These are phyloP conservation scores for Magnaporthiopsis incrustans DNA, from an alignment of 2,329 filamentous ascomycete species.

Conservation along the genomic window DNA sequence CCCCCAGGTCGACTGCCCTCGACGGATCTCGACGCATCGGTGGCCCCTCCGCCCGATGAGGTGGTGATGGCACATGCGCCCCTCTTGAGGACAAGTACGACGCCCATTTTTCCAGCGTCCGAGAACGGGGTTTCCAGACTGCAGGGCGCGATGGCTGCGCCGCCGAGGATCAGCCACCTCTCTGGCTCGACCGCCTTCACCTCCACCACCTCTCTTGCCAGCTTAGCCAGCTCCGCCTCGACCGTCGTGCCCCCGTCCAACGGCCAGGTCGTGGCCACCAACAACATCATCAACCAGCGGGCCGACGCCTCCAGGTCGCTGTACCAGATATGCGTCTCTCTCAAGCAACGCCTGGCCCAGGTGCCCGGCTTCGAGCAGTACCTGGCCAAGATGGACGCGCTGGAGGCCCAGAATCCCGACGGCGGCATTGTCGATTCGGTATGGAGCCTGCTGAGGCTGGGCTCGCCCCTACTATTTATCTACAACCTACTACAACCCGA, in stretches of 20 bases:
- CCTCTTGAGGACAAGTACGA: constrained; percentile 50
- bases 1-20: not conserved
- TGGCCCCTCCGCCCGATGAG: constrained; percentile 28
- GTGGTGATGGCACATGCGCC: constrained; percentile 52
- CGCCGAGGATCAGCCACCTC: constrained; percentile 49
- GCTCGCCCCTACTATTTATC: constrained; percentile 76
- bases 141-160: constrained; percentile 40
- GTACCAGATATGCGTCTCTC: constrained; percentile 86
- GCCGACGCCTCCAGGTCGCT: constrained; percentile 86
- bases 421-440: constrained; percentile 82
- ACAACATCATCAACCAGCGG: constrained; percentile 96
- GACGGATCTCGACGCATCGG: not conserved
- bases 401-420: constrained; percentile 53
- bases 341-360: constrained; percentile 72
- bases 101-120: constrained; percentile 43
- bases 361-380: constrained; percentile 77
- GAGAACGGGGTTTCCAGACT: constrained; percentile 37
- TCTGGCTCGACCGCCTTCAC: constrained; percentile 52
- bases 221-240: constrained; percentile 37
- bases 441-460: constrained; percentile 79
- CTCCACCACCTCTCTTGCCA: constrained; percentile 43
- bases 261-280: constrained; percentile 64
- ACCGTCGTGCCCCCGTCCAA: constrained; percentile 33
- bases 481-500: constrained; percentile 78
- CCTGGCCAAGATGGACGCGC: constrained; percentile 61